phyloP scores from a whole-genome alignment of 2,329 filamentous ascomycete genomes.

The Ophiostoma angusticollis region DNA sequence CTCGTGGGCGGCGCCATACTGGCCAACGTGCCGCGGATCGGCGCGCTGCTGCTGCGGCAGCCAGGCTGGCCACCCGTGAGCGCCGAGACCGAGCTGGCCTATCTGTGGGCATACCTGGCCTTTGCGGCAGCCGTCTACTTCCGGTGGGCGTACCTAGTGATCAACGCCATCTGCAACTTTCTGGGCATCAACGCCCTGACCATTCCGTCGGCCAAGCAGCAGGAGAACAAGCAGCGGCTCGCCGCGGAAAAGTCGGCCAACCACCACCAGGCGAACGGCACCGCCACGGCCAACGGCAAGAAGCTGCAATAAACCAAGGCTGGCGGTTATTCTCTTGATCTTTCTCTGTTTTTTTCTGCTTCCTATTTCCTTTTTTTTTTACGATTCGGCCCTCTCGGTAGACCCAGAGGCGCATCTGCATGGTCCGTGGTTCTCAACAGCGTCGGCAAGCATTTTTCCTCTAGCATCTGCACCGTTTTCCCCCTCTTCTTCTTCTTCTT shows the following conservation, averaged over 20 bases:
- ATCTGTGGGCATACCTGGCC: slow-evolving; percentile 71
- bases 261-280: slow-evolving; percentile 19
- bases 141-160: slow-evolving; percentile 83
- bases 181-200: slow-evolving; percentile 91
- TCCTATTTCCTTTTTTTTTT: neutral
- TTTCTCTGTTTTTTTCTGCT: neutral
- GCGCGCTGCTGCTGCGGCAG: slow-evolving; percentile 29
- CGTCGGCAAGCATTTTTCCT: neutral
- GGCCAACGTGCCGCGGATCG: slow-evolving; percentile 68
- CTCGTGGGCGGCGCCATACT: slow-evolving; percentile 75
- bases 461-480: neutral
- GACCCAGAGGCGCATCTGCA: slow-evolving; percentile 1
- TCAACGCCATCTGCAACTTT: slow-evolving; percentile 81
- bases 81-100: slow-evolving; percentile 57
- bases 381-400: neutral
- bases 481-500: neutral
- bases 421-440: neutral
- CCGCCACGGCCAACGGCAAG: slow-evolving; percentile 16
- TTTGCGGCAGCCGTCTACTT: slow-evolving; percentile 81
- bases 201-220: slow-evolving; percentile 54
- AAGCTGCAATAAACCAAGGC: slow-evolving; percentile 15
- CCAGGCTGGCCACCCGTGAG: slow-evolving; percentile 42
- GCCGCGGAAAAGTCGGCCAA: slow-evolving; percentile 14
- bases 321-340: neutral
- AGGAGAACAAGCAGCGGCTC: slow-evolving; percentile 36